Base-by-base conservation (phyloP, 345 rosid species). In the Theobroma cacao region DNA sequence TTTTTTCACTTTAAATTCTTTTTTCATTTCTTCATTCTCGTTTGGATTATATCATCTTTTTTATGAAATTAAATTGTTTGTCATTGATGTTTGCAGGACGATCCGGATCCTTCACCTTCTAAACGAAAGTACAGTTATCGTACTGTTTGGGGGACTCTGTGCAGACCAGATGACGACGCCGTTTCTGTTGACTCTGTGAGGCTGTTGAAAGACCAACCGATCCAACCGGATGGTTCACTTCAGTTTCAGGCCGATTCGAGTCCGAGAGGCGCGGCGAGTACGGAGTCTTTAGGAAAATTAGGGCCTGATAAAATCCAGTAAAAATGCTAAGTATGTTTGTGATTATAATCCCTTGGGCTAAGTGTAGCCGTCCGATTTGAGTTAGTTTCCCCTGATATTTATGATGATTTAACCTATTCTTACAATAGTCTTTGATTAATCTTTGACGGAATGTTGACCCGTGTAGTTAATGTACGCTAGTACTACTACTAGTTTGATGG, bases 321-420 rank as follows among this genome's bases (percentile, higher is more conserved):
- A 56, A 63, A 62, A 55, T 36, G 38, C 15, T 41, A 70, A 64
- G 31, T 77, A 77, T 30, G 64, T 80, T 56, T 24, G 63, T 26
- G 75, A 62, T 56, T 77, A 9, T 43, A 58, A 62, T 18, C 66
- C 43, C 40, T 40, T 33, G 47, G 67, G 24, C n/a, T 18, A 62
- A 47, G 55, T 0, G 15, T 62, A 77, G 82, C 84, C 86, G 86
- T 74, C 66, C 72, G 86, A 81, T 84, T 34, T 56, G 68, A 74
- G 76, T 58, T 47, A 40, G 67, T 72, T 72, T 50, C 33, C 62
- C 28, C 22, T 40, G 63, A 61, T 69, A 55, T 63, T 78, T 63
- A 38, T 47, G 74, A 53, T 53, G 1, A 63, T 65, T 71, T 83
- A 79, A 77, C 83, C 55, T 30, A 59, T 77, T 70, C 80, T 72